phyloP scores from a whole-genome alignment of 371 early-diverging fungal genomes.

The Syncephalastrum sp. region DNA sequence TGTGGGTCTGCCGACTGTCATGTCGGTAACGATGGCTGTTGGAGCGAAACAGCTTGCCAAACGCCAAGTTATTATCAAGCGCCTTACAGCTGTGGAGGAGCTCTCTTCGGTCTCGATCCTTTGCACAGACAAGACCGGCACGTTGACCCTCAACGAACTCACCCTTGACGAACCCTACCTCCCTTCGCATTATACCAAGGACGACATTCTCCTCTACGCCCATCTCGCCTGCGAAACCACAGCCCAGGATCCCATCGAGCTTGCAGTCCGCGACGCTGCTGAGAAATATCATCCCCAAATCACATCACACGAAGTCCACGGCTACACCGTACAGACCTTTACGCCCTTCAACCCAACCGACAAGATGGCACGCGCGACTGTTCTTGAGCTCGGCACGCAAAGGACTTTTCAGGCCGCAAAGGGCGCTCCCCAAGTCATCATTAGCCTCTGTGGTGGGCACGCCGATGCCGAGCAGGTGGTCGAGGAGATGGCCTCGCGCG shows the following conservation, averaged over 20 bases:
- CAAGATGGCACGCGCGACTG: conserved; percentile 89
- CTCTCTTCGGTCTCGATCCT: conserved; percentile 92
- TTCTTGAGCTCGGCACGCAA: conserved; percentile 64
- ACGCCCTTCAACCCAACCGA: conserved; percentile 90
- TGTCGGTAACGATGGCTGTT: conserved; percentile 96
- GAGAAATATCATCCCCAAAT: conserved; percentile 72
- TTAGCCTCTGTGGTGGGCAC: conserved; percentile 79
- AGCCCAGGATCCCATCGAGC: conserved; percentile 90
- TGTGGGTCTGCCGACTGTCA: conserved; percentile 94
- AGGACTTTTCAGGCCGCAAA: conserved; percentile 81
- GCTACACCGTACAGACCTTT: conserved; percentile 84
- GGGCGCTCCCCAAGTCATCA: conserved; percentile 94
- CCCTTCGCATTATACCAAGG: conserved; percentile 63
- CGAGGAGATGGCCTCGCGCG: conserved; percentile 76
- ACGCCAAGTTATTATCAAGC: conserved; percentile 94
- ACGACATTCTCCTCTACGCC: conserved; percentile 83
- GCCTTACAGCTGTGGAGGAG: conserved; percentile 93
- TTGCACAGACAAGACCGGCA: conserved; percentile 97
- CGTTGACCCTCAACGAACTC: conserved; percentile 90
- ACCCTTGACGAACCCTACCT: conserved; percentile 90
- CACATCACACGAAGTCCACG: conserved; percentile 63
- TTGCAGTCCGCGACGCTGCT: conserved; percentile 83
- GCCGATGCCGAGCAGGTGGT: conserved; percentile 77
- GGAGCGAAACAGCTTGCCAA: conserved; percentile 92
- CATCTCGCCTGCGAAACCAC: conserved; percentile 85